Evolutionary conservation across 208 protist genomes (phyloP).

Genomic region (Trypanosoma lewisi): DNA sequence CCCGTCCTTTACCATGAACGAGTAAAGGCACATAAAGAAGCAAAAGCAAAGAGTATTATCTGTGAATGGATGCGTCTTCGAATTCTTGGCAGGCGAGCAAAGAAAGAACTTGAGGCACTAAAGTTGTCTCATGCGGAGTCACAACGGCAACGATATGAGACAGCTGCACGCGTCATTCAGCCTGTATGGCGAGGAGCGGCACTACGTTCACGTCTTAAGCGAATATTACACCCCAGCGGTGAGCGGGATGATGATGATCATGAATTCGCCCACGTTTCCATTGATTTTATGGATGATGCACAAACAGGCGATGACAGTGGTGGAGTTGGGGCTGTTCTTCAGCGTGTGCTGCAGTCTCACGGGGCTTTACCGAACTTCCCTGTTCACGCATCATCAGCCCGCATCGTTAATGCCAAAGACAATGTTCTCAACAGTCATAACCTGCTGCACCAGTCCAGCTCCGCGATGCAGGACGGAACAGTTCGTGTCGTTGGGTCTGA

Average conservation of each 20-base stretch:
- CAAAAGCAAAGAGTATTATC: slow-evolving; percentile 28
- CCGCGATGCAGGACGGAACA: neutral
- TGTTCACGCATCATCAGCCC: neutral
- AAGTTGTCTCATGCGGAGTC: slow-evolving; percentile 20
- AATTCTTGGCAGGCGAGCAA: slow-evolving; percentile 27
- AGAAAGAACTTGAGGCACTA: slow-evolving; percentile 31
- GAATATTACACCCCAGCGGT: slow-evolving; percentile 34
- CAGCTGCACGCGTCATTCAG: slow-evolving; percentile 70
- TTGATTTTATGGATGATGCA: slow-evolving; percentile 20
- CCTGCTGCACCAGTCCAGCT: neutral
- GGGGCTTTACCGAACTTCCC: slow-evolving; percentile 16
- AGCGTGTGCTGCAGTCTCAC: slow-evolving; percentile 39
- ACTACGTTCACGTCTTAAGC: slow-evolving; percentile 60
- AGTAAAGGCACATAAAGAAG: slow-evolving; percentile 21
- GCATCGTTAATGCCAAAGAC: neutral
- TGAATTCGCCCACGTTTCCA: slow-evolving; percentile 48
- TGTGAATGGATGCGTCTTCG: slow-evolving; percentile 31
- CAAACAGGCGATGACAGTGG: slow-evolving; percentile 28
- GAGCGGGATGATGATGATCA: slow-evolving; percentile 52
- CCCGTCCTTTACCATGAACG: slow-evolving; percentile 25
- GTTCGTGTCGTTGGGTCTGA: neutral
- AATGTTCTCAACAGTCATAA: too few species aligned
- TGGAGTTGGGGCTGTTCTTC: slow-evolving; percentile 34
- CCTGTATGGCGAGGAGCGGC: slow-evolving; percentile 82
- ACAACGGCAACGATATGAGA: slow-evolving; percentile 37